Evolutionary conservation across 371 early-diverging fungal genomes (phyloP).

Genomic region (Umbelopsis sp.): DNA sequence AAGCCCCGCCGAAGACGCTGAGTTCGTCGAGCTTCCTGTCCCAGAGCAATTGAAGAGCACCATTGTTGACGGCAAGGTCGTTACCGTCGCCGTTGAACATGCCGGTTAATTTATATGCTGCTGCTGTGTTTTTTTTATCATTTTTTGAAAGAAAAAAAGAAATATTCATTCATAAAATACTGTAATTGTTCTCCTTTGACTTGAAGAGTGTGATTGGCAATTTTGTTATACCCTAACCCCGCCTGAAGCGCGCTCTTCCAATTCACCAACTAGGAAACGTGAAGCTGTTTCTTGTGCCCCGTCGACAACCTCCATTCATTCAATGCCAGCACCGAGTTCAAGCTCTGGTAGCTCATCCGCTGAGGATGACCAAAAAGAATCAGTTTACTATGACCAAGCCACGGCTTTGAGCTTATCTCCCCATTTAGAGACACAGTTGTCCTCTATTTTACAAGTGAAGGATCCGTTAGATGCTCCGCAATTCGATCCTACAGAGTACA

Average conservation of each 20-base stretch:
- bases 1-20: conserved; percentile 70
- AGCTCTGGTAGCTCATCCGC: background rate
- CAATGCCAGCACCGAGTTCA: background rate
- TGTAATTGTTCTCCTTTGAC: no score
- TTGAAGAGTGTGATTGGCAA: no score
- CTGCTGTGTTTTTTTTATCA: background rate
- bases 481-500: conserved; percentile 74
- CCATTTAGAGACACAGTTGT: conserved; percentile 52
- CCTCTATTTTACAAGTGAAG: conserved; percentile 52
- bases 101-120: conserved; percentile 42
- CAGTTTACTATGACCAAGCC: conserved; percentile 16
- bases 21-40: conserved; percentile 84
- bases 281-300: no score
- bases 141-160: background rate
- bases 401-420: conserved; percentile 49
- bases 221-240: background rate
- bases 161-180: background rate
- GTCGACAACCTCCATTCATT: background rate
- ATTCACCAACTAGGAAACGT: background rate
- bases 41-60: conserved; percentile 94
- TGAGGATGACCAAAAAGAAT: conserved; percentile 17
- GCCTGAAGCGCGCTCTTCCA: background rate
- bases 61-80: conserved; percentile 76
- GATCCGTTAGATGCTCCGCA: conserved; percentile 75
- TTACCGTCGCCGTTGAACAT: conserved; percentile 88